phyloP scores from a whole-genome alignment of 108 stramenopile species.

The Schizochytrium sp. region DNA sequence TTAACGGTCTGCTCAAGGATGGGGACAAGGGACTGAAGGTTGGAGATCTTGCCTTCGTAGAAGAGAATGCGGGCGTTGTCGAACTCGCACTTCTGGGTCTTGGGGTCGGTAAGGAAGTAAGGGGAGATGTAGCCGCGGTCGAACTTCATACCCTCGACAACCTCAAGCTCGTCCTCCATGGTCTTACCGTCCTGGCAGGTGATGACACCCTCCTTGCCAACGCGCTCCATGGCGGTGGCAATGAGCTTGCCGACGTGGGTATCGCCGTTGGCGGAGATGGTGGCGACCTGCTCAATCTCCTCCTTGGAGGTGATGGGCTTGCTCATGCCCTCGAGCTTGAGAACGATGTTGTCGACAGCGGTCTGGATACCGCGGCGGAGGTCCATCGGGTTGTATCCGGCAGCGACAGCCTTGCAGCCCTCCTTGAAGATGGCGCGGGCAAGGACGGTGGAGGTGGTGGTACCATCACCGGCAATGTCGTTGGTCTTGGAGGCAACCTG shows the following conservation, averaged over 20 bases:
- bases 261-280: constrained; percentile 98
- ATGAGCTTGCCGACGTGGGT: constrained; percentile 92
- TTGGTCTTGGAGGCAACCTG: constrained; percentile 97
- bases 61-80: constrained; percentile 96
- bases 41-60: constrained; percentile 98
- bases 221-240: constrained; percentile 98
- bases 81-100: constrained; percentile 94
- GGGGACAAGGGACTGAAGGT: constrained; percentile 93
- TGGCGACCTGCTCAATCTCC: constrained; percentile 97
- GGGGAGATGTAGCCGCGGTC: constrained; percentile 99
- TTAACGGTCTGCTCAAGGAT: constrained; percentile 94
- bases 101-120: constrained; percentile 98
- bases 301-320: constrained; percentile 94
- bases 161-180: constrained; percentile 97
- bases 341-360: constrained; percentile 90
- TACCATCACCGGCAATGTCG: constrained; percentile 99
- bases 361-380: constrained; percentile 92
- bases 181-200: constrained; percentile 99
- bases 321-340: constrained; percentile 87
- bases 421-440: constrained; percentile 97
- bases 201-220: constrained; percentile 99
- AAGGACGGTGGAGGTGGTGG: constrained; percentile 98
- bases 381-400: constrained; percentile 98
- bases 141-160: constrained; percentile 99
- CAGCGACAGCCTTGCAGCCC: constrained; percentile 99